Conservation (phyloP, 1,139 yeast species). For the Yamadazyma trypodendri region DNA sequence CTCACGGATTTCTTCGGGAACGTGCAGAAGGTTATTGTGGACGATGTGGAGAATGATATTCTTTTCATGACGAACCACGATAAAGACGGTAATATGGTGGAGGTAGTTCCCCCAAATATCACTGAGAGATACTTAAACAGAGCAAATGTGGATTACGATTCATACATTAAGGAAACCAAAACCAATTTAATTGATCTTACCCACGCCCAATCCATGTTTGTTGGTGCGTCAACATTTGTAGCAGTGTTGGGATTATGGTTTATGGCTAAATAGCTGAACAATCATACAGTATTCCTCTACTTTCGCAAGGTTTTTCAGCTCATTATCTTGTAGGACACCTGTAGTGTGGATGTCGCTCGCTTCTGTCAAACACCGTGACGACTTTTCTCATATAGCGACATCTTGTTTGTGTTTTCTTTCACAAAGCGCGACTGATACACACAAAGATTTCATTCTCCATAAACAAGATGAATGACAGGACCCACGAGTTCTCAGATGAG, state of each 20-base stretch:
- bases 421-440: background rate
- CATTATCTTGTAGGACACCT: too few species aligned
- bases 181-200: constrained; percentile 18
- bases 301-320: too few species aligned
- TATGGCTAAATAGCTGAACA: constrained; percentile 6
- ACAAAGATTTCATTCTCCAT: background rate
- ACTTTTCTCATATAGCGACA: too few species aligned
- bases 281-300: too few species aligned
- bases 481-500: constrained; percentile 2
- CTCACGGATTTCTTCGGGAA: constrained; percentile 95
- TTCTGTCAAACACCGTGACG: too few species aligned
- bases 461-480: background rate
- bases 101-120: constrained; percentile 1
- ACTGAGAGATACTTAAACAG: constrained; percentile 5
- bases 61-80: constrained; percentile 33
- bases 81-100: constrained; percentile 16
- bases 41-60: constrained; percentile 49
- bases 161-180: constrained; percentile 13
- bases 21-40: constrained; percentile 79
- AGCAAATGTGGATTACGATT: constrained; percentile 9
- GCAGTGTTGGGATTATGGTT: constrained; percentile 24
- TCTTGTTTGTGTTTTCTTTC: background rate
- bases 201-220: constrained; percentile 15
- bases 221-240: constrained; percentile 18
- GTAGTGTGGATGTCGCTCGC: too few species aligned